Percentiles rank a stretch among this genome's conserved stretches.
Evolutionary conservation across 2,329 filamentous ascomycete genomes (phyloP).

Genomic region (Ascochyta koolunga): DNA sequence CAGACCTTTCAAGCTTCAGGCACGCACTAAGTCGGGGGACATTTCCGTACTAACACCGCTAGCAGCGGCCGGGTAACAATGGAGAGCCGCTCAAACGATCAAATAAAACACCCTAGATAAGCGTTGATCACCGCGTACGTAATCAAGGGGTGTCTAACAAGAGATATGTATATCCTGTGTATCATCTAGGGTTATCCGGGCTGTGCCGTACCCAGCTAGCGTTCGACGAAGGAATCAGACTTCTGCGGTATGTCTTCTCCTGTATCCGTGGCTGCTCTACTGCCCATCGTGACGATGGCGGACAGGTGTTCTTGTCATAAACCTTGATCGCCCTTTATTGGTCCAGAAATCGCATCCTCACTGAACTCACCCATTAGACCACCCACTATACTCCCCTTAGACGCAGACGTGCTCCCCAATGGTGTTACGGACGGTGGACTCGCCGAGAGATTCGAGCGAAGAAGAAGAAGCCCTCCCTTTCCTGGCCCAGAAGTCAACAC

Average conservation of each 20-base stretch:
- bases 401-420: conserved; percentile 12
- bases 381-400: background rate
- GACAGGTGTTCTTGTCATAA: background rate
- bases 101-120: too few relatives aligned
- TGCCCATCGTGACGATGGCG: background rate
- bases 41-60: too few relatives aligned
- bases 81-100: too few relatives aligned
- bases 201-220: too few relatives aligned
- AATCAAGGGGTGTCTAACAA: too few relatives aligned
- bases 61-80: too few relatives aligned
- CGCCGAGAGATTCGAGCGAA: conserved; percentile 23
- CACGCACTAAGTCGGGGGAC: conserved; percentile 13
- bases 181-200: too few relatives aligned
- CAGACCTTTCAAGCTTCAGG: conserved; percentile 6
- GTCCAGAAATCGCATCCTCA: background rate
- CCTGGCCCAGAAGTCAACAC: conserved; percentile 6
- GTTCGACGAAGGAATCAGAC: too few relatives aligned
- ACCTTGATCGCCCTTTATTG: background rate
- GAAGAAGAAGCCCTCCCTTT: conserved; percentile 31
- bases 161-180: too few relatives aligned
- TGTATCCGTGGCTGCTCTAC: background rate
- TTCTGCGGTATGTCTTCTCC: conserved; percentile 7
- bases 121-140: too few relatives aligned
- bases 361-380: background rate
- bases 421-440: conserved; percentile 3